Percentiles rank a stretch among this genome's conserved stretches.
phyloP scores from a whole-genome alignment of 2,329 filamentous ascomycete species.

The Aureobasidium uvarum region DNA sequence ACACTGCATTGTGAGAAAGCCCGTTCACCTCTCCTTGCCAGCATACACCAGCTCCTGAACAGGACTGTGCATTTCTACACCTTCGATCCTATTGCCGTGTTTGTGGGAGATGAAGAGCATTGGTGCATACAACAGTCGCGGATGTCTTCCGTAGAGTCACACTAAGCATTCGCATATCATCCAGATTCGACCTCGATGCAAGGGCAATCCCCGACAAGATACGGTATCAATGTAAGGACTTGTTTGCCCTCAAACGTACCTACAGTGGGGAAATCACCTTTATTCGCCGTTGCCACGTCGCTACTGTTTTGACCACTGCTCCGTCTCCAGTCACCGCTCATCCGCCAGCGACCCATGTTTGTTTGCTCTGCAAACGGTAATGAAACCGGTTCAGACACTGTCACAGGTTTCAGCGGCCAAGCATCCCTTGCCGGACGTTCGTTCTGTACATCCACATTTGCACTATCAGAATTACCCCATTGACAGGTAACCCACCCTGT shows the following conservation, averaged over 20 bases:
- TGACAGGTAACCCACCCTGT: slow-evolving; percentile 3
- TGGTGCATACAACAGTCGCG: slow-evolving; percentile 3
- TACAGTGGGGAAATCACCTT: slow-evolving; percentile 15
- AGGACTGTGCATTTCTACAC: neutral
- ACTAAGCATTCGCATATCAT: slow-evolving; percentile 5
- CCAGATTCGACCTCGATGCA: slow-evolving; percentile 1
- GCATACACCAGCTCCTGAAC: neutral
- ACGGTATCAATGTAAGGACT: slow-evolving; percentile 7
- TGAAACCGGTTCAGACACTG: slow-evolving; percentile 18
- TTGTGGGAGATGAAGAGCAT: neutral
- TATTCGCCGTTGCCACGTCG: slow-evolving; percentile 21
- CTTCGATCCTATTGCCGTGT: neutral
- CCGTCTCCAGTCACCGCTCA: neutral
- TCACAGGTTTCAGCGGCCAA: neutral
- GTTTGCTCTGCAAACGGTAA: slow-evolving; percentile 20
- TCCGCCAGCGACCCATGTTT: neutral
- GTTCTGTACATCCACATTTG: slow-evolving; percentile 16
- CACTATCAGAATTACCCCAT: slow-evolving; percentile 13
- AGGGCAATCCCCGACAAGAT: slow-evolving; percentile 10
- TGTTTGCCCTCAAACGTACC: neutral
- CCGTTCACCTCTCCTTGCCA: neutral
- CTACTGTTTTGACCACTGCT: slow-evolving; percentile 15
- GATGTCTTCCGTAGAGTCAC: slow-evolving; percentile 1
- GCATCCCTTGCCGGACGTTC: slow-evolving; percentile 19
- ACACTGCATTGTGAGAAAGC: neutral